Conservation (phyloP, 345 rosid genomes). For the Laguncularia racemosa region DNA sequence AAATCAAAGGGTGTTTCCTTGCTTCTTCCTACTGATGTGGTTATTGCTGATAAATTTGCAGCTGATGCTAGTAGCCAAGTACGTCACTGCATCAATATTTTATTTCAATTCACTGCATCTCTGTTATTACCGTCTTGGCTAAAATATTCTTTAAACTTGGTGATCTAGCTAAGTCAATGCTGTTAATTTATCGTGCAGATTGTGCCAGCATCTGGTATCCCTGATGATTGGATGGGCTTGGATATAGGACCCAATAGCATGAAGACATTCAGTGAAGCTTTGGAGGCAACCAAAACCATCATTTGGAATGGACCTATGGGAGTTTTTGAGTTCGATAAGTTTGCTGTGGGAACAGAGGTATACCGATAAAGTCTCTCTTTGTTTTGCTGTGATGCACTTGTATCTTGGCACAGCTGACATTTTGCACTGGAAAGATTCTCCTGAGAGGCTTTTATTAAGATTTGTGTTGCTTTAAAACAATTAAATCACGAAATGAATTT, state of each 20-base stretch:
- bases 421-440: too few relatives aligned
- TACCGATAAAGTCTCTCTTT: background rate
- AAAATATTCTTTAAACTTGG: too few relatives aligned
- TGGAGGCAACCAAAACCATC: slow-evolving; percentile 68
- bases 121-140: too few relatives aligned
- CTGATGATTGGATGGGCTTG: slow-evolving; percentile 96
- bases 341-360: slow-evolving; percentile 90
- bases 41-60: slow-evolving; percentile 88
- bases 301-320: slow-evolving; percentile 99
- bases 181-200: slow-evolving; percentile 25
- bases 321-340: slow-evolving; percentile 86
- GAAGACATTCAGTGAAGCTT: slow-evolving; percentile 53
- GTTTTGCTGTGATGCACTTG: background rate
- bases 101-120: too few relatives aligned
- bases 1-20: slow-evolving; percentile 86
- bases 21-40: slow-evolving; percentile 76
- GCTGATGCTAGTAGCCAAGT: slow-evolving; percentile 92
- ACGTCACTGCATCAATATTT: slow-evolving; percentile 4
- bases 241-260: slow-evolving; percentile 86
- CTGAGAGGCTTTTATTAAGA: too few relatives aligned
- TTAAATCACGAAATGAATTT: too few relatives aligned
- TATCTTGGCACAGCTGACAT: too few relatives aligned
- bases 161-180: too few relatives aligned
- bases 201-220: slow-evolving; percentile 69
- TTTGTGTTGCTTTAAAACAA: too few relatives aligned